These are phyloP conservation scores for Quercus dentata DNA, from an alignment of 306 rosid genomes.

Conservation along the genomic window DNA sequence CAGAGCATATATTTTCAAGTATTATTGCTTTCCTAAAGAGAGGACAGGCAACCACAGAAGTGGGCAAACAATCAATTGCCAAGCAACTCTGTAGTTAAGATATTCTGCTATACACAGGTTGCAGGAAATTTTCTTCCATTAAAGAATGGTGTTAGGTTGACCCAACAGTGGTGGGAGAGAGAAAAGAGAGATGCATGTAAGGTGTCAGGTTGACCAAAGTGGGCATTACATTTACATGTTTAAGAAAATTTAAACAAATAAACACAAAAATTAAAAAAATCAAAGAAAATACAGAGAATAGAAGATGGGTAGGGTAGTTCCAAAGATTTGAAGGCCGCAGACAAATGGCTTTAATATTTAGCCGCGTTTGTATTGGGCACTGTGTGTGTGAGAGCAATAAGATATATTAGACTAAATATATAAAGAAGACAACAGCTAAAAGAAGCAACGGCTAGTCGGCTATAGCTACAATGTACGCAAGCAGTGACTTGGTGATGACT, in stretches of 20 bases:
- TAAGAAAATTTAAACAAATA: too few relatives aligned
- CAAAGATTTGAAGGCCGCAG: too few relatives aligned
- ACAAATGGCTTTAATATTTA: neutral
- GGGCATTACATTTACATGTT: constrained; percentile 6
- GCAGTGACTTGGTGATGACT: neutral
- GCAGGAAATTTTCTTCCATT: too few relatives aligned
- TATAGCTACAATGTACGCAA: neutral
- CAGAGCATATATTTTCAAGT: too few relatives aligned
- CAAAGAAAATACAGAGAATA: neutral
- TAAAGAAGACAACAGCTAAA: neutral
- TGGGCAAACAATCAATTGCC: too few relatives aligned
- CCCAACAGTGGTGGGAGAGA: constrained; percentile 22
- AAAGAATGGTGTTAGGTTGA: constrained; percentile 47
- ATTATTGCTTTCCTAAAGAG: too few relatives aligned
- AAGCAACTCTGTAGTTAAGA: too few relatives aligned
- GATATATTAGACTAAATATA: neutral
- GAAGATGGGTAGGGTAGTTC: neutral
- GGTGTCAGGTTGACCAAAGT: too few relatives aligned
- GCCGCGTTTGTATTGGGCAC: neutral
- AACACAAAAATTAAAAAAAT: too few relatives aligned
- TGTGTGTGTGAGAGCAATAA: neutral
- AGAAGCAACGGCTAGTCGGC: neutral
- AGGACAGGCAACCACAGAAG: too few relatives aligned
- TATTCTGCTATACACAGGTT: too few relatives aligned
- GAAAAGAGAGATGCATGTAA: too few relatives aligned